Conservation (phyloP, 2,329 filamentous ascomycete genomes). For the Clonostachys rosea region DNA sequence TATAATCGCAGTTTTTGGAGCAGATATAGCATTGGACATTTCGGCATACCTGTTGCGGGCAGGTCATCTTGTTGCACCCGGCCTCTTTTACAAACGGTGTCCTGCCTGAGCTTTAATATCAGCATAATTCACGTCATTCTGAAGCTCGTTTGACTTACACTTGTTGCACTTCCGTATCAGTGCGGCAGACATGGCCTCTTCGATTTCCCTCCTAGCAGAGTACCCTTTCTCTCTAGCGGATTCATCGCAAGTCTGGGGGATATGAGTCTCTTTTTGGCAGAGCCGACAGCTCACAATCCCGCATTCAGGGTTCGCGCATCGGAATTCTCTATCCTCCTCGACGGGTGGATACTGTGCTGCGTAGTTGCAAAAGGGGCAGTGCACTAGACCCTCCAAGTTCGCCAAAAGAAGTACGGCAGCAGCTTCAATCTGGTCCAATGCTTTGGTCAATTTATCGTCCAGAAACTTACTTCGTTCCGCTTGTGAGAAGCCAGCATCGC, state of each 20-base stretch:
- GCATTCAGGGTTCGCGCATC: constrained; percentile 65
- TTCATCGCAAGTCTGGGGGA: constrained; percentile 69
- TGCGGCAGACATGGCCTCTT: constrained; percentile 81
- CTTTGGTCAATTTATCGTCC: constrained; percentile 50
- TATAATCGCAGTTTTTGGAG: constrained; percentile 60
- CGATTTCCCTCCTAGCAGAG: constrained; percentile 61
- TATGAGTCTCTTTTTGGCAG: constrained; percentile 65
- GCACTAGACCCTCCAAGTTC: constrained; percentile 65
- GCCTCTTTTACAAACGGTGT: constrained; percentile 73
- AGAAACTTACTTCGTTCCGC: constrained; percentile 53
- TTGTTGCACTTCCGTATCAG: constrained; percentile 73
- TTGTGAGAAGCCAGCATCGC: constrained; percentile 54
- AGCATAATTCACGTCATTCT: neutral
- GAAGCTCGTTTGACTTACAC: constrained; percentile 28
- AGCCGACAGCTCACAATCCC: constrained; percentile 59
- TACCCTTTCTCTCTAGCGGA: constrained; percentile 54
- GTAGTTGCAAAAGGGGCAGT: constrained; percentile 79
- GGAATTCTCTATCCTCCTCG: constrained; percentile 67
- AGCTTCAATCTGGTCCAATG: constrained; percentile 68
- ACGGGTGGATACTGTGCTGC: constrained; percentile 68
- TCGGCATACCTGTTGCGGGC: constrained; percentile 46
- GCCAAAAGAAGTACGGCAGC: constrained; percentile 65
- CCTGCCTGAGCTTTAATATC: constrained; percentile 36
- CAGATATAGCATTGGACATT: constrained; percentile 68
- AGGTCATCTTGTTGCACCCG: constrained; percentile 84